These are phyloP conservation scores for Ogataea kodamae DNA, from an alignment of 805 yeast species.

Conservation along the genomic window DNA sequence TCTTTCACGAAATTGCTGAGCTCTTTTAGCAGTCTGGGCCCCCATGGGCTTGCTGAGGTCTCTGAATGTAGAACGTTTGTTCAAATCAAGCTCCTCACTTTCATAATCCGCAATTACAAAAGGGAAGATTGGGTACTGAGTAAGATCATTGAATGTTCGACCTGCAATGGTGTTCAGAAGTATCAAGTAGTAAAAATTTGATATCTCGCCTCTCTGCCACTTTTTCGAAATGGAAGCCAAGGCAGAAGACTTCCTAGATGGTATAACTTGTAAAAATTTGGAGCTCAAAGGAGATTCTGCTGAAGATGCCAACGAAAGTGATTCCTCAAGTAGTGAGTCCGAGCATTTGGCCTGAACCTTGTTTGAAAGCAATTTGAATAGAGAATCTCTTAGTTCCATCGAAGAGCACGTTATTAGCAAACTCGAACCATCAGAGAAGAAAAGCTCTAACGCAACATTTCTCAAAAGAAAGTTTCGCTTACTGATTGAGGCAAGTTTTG, in stretches of 20 bases:
- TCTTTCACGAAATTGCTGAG: conserved; percentile 61
- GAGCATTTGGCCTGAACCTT: conserved; percentile 47
- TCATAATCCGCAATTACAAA: conserved; percentile 86
- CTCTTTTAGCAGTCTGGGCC: conserved; percentile 65
- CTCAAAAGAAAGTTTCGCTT: conserved; percentile 73
- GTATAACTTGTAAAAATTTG: conserved; percentile 44
- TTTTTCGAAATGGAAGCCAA: conserved; percentile 52
- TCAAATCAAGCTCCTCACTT: conserved; percentile 65
- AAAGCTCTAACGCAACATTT: conserved; percentile 77
- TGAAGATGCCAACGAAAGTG: conserved; percentile 47
- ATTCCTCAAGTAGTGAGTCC: conserved; percentile 53
- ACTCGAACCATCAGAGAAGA: conserved; percentile 70
- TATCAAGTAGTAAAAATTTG: conserved; percentile 80
- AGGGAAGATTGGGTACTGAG: conserved; percentile 90
- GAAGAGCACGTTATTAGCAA: conserved; percentile 62
- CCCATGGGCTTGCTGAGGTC: conserved; percentile 91
- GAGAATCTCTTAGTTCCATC: conserved; percentile 50
- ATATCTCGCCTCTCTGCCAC: conserved; percentile 76
- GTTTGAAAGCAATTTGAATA: conserved; percentile 47
- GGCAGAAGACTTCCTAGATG: conserved; percentile 21
- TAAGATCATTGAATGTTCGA: conserved; percentile 80
- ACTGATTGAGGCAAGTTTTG: conserved; percentile 58
- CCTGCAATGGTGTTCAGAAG: conserved; percentile 82
- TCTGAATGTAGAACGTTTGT: conserved; percentile 58
- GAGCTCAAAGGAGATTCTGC: conserved; percentile 34